Base-by-base conservation (phyloP, 345 rosid species). In the Linum trigynum region DNA sequence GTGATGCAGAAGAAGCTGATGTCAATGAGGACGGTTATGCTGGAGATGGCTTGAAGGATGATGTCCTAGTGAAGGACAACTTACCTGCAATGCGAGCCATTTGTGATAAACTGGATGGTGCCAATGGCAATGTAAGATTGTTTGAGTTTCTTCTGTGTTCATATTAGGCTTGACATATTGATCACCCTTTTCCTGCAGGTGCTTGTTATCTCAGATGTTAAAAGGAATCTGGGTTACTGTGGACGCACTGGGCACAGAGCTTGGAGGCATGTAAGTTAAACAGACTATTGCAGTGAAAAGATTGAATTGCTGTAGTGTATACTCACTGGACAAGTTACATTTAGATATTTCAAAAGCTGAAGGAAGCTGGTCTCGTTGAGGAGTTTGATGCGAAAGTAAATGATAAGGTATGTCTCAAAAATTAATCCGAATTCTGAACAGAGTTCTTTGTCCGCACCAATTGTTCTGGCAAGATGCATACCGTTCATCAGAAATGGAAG, bases 171-270 rank as follows among this genome's bases (percentile, higher is more conserved):
- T 2, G 61, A 7, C 61, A 43, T 75, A 67, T 82, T 82, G 69
- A 77, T 80, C 59, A 68, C 75, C 69, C 59, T 65, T 67, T 73
- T 65, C 37, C 69, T 83, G 74, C 74, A 90, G 97, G 92, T 85
- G 72, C 91, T 90, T 69, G 91, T 90, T 73, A 81, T 94, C 71
- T 77, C 96, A 68, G 97, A 94, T 82, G 72, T 94, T 62, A 94
- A 94, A 78, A 81, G 70, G 45, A 83, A 78, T 77, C 92, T 94
- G 69, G 96, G 95, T 66, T 90, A 94, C 70, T 67, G 62, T 41
- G 87, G 95, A 75, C 69, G 68, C 53, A 43, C 75, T 23, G 86
- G 86, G 55, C 92, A 90, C 69, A 85, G 77, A 75, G 83, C 91
- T 70, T 94, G 96, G 99, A 88, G 92, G 84, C 76, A 71, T 77